Percentiles rank a stretch among this genome's conserved stretches.
These are phyloP conservation scores for Ascochyta pisi DNA, from an alignment of 2,329 filamentous ascomycete genomes.

Conservation along the genomic window DNA sequence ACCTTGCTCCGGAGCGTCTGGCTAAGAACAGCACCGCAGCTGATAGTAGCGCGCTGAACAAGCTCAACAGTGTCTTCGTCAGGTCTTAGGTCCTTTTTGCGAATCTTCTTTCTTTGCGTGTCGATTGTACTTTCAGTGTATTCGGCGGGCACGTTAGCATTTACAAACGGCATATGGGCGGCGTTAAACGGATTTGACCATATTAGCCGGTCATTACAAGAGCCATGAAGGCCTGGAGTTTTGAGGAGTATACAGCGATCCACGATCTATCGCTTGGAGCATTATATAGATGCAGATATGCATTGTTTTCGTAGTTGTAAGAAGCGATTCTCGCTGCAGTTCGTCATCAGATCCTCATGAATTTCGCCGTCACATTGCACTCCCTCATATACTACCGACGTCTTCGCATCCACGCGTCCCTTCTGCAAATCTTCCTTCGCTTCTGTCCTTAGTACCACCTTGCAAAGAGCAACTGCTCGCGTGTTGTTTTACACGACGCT, in stretches of 20 bases:
- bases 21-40: slow-evolving; percentile 43
- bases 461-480: too few species aligned
- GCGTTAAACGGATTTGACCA: slow-evolving; percentile 28
- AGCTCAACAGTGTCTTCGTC: slow-evolving; percentile 46
- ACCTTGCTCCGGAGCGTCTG: slow-evolving; percentile 42
- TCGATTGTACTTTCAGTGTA: slow-evolving; percentile 5
- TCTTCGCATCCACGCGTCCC: too few species aligned
- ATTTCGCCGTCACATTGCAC: too few species aligned
- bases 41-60: slow-evolving; percentile 41
- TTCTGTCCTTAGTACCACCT: too few species aligned
- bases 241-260: neutral
- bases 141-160: slow-evolving; percentile 23
- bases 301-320: neutral
- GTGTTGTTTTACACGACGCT: too few species aligned
- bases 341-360: neutral
- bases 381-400: too few species aligned
- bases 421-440: too few species aligned
- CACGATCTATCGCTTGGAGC: neutral
- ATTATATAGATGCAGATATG: neutral
- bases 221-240: slow-evolving; percentile 16
- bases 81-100: slow-evolving; percentile 27
- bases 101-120: slow-evolving; percentile 6
- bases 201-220: slow-evolving; percentile 8
- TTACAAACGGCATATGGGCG: slow-evolving; percentile 38
- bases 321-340: neutral